phyloP scores from a whole-genome alignment of 768 basidiomycete species.

The Leccinum subgranulosum region DNA sequence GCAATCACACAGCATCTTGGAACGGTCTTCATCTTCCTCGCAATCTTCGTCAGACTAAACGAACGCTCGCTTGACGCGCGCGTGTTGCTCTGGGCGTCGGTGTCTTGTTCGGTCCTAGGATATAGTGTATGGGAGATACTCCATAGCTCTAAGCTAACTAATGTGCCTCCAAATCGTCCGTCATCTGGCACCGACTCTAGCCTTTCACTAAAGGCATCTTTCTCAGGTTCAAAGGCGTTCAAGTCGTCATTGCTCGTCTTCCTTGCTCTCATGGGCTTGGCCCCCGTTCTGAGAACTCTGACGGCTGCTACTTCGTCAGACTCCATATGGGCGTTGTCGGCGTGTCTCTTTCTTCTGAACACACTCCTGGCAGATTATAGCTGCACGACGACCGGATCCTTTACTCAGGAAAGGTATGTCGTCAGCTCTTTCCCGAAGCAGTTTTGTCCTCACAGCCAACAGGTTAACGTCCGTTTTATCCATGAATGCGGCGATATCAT shows the following conservation, averaged over 20 bases:
- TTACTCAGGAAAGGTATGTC: constrained; percentile 57
- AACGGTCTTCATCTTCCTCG: constrained; percentile 76
- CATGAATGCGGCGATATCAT: constrained; percentile 89
- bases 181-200: constrained; percentile 1
- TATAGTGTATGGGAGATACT: constrained; percentile 63
- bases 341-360: constrained; percentile 78
- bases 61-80: constrained; percentile 65
- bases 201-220: constrained; percentile 9
- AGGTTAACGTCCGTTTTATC: constrained; percentile 82
- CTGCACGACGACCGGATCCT: constrained; percentile 40
- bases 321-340: constrained; percentile 95
- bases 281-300: constrained; percentile 88
- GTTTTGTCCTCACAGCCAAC: constrained; percentile 25
- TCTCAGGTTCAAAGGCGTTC: constrained; percentile 61
- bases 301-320: constrained; percentile 95
- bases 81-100: constrained; percentile 62
- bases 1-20: constrained; percentile 84
- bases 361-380: constrained; percentile 82
- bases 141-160: constrained; percentile 35
- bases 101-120: constrained; percentile 56
- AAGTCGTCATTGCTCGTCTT: constrained; percentile 88
- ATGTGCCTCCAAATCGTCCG: constrained; percentile 24
- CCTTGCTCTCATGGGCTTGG: constrained; percentile 82
- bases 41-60: constrained; percentile 71
- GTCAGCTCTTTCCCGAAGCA: constrained; percentile 19